Evolutionary conservation across 352 stramenopile genomes (phyloP).

Genomic region (Pythium brassicae): DNA sequence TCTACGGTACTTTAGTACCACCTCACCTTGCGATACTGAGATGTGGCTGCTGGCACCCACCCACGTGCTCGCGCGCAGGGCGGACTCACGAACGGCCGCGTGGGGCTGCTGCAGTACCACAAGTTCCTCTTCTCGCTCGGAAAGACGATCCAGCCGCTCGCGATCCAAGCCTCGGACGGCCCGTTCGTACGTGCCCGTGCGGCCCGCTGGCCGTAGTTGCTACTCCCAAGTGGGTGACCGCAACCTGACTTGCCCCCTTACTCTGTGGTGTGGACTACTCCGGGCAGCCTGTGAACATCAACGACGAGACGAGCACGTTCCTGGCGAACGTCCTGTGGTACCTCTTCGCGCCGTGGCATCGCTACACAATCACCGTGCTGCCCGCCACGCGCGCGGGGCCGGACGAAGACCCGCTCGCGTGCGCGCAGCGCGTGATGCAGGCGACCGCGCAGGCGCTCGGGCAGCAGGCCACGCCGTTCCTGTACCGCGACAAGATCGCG

Average conservation of each 20-base stretch:
- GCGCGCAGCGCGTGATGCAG: constrained; percentile 64
- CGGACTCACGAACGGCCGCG: constrained; percentile 58
- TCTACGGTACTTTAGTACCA: too few relatives aligned
- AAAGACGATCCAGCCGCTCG: constrained; percentile 56
- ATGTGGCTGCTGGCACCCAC: too few relatives aligned
- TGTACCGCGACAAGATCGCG: constrained; percentile 71
- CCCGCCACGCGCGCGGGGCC: constrained; percentile 27
- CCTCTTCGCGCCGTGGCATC: constrained; percentile 62
- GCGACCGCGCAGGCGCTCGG: constrained; percentile 38
- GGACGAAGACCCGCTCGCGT: constrained; percentile 41
- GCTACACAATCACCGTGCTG: constrained; percentile 59
- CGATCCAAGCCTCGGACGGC: constrained; percentile 55
- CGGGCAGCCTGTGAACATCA: constrained; percentile 65
- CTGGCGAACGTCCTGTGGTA: constrained; percentile 73
- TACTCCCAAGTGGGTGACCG: too few relatives aligned
- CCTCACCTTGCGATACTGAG: too few relatives aligned
- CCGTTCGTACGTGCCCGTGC: constrained; percentile 42
- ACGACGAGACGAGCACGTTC: constrained; percentile 75
- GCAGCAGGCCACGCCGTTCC: constrained; percentile 56
- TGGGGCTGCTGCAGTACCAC: constrained; percentile 69
- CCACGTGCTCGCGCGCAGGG: constrained; percentile 16
- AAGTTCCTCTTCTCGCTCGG: constrained; percentile 76
- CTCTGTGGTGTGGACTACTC: neutral
- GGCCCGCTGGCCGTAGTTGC: too few relatives aligned
- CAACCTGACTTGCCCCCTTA: too few relatives aligned